These are phyloP conservation scores for Chalaropsis thielavioides DNA, from an alignment of 2,329 filamentous ascomycete species.

Conservation along the genomic window DNA sequence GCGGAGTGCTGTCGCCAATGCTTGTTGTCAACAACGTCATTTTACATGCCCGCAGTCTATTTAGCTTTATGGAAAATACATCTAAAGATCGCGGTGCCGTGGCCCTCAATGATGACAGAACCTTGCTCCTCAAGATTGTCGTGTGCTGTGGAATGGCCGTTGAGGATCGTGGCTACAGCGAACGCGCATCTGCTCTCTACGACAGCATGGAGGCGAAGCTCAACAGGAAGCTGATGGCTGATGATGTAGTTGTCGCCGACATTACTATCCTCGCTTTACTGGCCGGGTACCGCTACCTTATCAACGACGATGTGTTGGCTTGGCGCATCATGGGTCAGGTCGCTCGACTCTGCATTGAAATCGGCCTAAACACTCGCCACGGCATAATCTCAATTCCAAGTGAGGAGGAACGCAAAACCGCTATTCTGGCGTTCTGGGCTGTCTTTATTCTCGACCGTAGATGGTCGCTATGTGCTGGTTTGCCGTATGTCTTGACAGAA, in stretches of 20 bases:
- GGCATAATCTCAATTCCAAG: conserved; percentile 55
- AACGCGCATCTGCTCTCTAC: conserved; percentile 58
- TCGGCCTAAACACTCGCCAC: conserved; percentile 70
- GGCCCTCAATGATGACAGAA: conserved; percentile 35
- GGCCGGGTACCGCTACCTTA: conserved; percentile 63
- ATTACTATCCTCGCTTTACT: conserved; percentile 39
- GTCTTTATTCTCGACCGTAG: conserved; percentile 73
- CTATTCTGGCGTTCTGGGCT: conserved; percentile 69
- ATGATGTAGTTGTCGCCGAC: conserved; percentile 33
- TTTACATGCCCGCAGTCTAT: conserved; percentile 53
- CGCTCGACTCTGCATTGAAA: conserved; percentile 60
- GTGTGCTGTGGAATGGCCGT: conserved; percentile 64
- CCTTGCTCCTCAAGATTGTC: conserved; percentile 67
- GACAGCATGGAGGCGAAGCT: conserved; percentile 58
- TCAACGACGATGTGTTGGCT: conserved; percentile 70
- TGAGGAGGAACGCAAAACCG: conserved; percentile 51
- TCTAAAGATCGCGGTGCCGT: conserved; percentile 25
- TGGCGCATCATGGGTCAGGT: conserved; percentile 81
- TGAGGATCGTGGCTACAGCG: conserved; percentile 66
- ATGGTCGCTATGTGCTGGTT: conserved; percentile 79
- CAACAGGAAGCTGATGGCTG: conserved; percentile 49
- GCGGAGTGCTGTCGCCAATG: conserved; percentile 84
- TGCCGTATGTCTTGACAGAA: conserved; percentile 76
- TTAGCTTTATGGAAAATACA: conserved; percentile 51
- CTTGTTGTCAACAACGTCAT: conserved; percentile 59